phyloP scores from a whole-genome alignment of 2,329 filamentous ascomycete genomes.

The Xylariaceae sp. region DNA sequence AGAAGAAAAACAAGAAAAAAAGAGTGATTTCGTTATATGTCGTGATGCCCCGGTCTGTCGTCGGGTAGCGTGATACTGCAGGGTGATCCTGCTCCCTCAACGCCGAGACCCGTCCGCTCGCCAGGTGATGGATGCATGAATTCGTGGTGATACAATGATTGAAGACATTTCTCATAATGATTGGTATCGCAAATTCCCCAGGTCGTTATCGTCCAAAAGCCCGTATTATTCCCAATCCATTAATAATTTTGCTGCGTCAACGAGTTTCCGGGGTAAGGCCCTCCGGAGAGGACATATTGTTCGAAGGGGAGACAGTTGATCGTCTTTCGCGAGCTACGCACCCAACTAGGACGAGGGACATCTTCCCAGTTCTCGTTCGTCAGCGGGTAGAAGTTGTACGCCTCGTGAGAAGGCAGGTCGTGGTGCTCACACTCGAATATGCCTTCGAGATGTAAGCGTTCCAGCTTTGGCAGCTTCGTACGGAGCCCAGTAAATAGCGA shows the following conservation, averaged over 20 bases:
- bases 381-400: slow-evolving; percentile 46
- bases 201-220: neutral
- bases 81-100: slow-evolving; percentile 15
- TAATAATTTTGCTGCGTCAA: slow-evolving; percentile 27
- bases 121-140: slow-evolving; percentile 27
- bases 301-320: slow-evolving; percentile 45
- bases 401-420: slow-evolving; percentile 42
- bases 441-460: slow-evolving; percentile 49
- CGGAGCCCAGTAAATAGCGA: slow-evolving; percentile 47
- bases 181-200: slow-evolving; percentile 3
- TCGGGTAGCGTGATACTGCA: slow-evolving; percentile 6
- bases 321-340: slow-evolving; percentile 35
- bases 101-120: slow-evolving; percentile 12
- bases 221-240: neutral
- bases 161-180: slow-evolving; percentile 18
- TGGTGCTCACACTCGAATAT: slow-evolving; percentile 47
- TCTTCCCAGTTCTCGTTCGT: slow-evolving; percentile 46
- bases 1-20: neutral
- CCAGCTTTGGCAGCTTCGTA: slow-evolving; percentile 40
- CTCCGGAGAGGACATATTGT: slow-evolving; percentile 44
- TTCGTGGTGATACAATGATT: slow-evolving; percentile 22
- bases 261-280: slow-evolving; percentile 38
- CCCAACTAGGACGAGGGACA: slow-evolving; percentile 34
- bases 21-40: slow-evolving; percentile 14
- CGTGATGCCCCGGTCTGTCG: slow-evolving; percentile 3